Evolutionary conservation across 129 eudicot species (phyloP).

Genomic region (Pittosporum tobira): DNA sequence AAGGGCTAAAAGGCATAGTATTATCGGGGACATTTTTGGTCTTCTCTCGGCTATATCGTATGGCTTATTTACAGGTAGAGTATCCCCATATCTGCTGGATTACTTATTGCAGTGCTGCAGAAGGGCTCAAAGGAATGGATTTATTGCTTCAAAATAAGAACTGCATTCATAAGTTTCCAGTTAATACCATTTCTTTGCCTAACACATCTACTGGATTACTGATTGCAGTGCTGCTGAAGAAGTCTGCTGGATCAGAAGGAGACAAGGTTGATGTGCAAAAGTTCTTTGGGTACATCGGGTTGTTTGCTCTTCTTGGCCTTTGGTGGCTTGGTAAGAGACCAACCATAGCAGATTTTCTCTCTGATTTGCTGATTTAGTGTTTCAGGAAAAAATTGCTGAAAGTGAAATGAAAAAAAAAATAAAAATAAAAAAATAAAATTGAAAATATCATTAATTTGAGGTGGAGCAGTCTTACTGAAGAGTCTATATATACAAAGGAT

Average conservation of each 20-base stretch:
- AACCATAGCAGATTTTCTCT: not conserved
- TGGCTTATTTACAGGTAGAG: slow-evolving; percentile 41
- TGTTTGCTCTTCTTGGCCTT: slow-evolving; percentile 28
- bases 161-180: not conserved
- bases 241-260: slow-evolving; percentile 32
- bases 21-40: slow-evolving; percentile 36
- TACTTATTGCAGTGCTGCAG: not conserved
- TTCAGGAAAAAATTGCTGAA: not conserved
- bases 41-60: slow-evolving; percentile 37
- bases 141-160: not conserved
- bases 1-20: slow-evolving; percentile 24
- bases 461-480: not conserved
- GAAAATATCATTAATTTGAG: not conserved
- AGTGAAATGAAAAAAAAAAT: not conserved
- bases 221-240: slow-evolving; percentile 37
- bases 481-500: not conserved
- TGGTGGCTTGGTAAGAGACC: slow-evolving; percentile 47
- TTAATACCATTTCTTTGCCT: not conserved
- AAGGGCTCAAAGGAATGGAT: no score
- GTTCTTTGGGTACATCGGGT: slow-evolving; percentile 36
- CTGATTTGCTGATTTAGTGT: not conserved
- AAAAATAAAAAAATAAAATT: not conserved
- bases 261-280: slow-evolving; percentile 29
- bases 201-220: not conserved
- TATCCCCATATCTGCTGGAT: not conserved